Base-by-base conservation (phyloP, 305 asterid genomes). In the Rubia balearica region DNA sequence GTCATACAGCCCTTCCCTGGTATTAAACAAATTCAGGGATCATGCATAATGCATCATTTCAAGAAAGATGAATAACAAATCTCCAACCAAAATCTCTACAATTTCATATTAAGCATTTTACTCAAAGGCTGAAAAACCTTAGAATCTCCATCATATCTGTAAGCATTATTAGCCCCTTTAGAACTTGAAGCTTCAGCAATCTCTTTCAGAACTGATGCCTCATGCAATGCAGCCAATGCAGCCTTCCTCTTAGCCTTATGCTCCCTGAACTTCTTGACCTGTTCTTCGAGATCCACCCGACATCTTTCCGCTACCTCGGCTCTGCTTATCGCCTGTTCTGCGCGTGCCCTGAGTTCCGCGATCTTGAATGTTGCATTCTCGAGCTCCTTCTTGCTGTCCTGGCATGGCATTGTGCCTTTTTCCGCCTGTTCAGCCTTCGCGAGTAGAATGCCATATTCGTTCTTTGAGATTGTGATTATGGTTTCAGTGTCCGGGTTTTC, bases 281-380 rank as follows among this genome's bases (percentile, higher is more conserved):
- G 75, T 46, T 81, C 88, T 75, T 91, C 96, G 68, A 89, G 74
- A 22, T 38, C 79, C 0, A 61, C 67, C 61, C 84, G 89, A 3
- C 82, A 87, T 70, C 78, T 89, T 74, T 87, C 96, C 0, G 95
- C 96, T 0, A 85, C 88, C 69, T 89, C 95, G 0, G 97, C 97
- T 57, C 97, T 77, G 85, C 86, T 87, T 38, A 77, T 85, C 8
- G 97, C 97, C 36, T 89, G 97, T 64, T 87, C 96, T 30, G 89
- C 85, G 53, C 95, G 61, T 12, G 85, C 80, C 84, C 96, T 77
- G 24, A 85, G 75, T 79, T 89, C 95, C 4, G 77, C 80, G 5
- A 83, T 74, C 64, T 82, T 87, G 65, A 77, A 5, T 8, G 53
- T 67, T 6, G 92, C 85, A 5, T 33, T 62, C 61, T 85, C 88